Conservation (phyloP, 257 asterid species). For the Fraxinus anomala region DNA sequence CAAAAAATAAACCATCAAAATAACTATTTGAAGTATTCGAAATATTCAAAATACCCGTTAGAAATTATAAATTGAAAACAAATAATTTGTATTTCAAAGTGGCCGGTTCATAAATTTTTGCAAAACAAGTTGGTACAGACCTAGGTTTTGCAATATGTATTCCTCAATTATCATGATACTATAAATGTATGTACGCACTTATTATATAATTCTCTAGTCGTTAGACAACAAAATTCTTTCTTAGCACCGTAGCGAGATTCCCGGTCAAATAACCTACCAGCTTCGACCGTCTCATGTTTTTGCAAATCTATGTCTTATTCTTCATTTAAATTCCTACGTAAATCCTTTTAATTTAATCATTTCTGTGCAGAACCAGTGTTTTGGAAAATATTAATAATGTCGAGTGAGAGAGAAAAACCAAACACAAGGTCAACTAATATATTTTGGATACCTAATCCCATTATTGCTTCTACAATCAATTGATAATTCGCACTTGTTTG, state of each 20-base stretch:
- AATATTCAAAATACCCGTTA: too few species aligned
- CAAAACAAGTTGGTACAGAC: not conserved
- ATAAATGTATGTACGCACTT: not conserved
- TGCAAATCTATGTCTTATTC: constrained; percentile 30
- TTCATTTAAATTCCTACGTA: not conserved
- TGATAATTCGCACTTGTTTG: not conserved
- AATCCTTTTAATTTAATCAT: not conserved
- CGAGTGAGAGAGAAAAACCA: not conserved
- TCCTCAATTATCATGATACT: not conserved
- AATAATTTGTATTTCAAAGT: not conserved
- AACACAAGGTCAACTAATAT: not conserved
- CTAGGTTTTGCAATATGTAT: not conserved
- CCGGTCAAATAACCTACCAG: constrained; percentile 49
- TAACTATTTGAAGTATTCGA: too few species aligned
- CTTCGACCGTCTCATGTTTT: constrained; percentile 26
- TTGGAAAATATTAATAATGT: not conserved
- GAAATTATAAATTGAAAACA: not conserved
- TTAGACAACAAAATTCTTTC: constrained; percentile 36
- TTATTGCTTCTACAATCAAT: not conserved
- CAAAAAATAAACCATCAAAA: not conserved
- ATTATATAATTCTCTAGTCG: not conserved
- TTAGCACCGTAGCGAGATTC: constrained; percentile 72
- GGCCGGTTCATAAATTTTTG: not conserved
- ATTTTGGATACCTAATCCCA: not conserved
- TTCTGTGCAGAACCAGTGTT: not conserved